Evolutionary conservation across 2,329 filamentous ascomycete species (phyloP), one percentile per base, ranked within the genome.

Genomic region (Scleromitrula shiraiana): DNA sequence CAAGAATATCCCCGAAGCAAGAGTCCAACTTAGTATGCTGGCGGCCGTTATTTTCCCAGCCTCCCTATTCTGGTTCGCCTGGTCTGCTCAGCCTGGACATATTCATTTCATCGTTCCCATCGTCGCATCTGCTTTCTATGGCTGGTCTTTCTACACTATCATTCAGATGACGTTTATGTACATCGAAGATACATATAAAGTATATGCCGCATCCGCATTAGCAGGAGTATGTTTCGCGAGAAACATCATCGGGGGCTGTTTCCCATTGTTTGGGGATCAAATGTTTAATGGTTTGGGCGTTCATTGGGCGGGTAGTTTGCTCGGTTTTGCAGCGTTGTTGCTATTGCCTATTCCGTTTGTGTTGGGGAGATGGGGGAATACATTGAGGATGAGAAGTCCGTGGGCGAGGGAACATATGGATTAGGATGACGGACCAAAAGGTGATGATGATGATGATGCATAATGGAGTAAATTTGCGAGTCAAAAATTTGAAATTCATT

Each of bases 21-120:
- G 90, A 1, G 72, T 96, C 1, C 95, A 93, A 66, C 91, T 72
- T 1, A 76, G 77, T 14, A 80, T 82, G 73, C 62, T 79, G 7
- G 78, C 77, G 1, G 74, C 74, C 50, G 36, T 77, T 12, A 71
- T 73, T 0, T 60, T 80, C 6, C 75, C 0, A 43, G 45, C 75
- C 0, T 71, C 71, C 0, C 59, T 82, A 8, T 80, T 81, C 56
- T 79, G 78, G 76, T 79, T 79, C 53, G 76, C 70, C 0, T 82
- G 78, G 78, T 72, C 73, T 1, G 72, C 74, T 0, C 62, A 67
- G 4, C 3, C 80, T 76, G 74, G 71, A 69, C 0, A 70, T 70
- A 19, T 70, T 75, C 0, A 68, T 72, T 80, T 77, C 74, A 70
- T 69, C 0, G 69, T 71, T 14, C 70, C 76, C 0, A 67, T 72